Percentiles rank a stretch among this genome's conserved stretches.
phyloP scores from a whole-genome alignment of 2,329 filamentous ascomycete genomes.

The Huntiella moniliformis region DNA sequence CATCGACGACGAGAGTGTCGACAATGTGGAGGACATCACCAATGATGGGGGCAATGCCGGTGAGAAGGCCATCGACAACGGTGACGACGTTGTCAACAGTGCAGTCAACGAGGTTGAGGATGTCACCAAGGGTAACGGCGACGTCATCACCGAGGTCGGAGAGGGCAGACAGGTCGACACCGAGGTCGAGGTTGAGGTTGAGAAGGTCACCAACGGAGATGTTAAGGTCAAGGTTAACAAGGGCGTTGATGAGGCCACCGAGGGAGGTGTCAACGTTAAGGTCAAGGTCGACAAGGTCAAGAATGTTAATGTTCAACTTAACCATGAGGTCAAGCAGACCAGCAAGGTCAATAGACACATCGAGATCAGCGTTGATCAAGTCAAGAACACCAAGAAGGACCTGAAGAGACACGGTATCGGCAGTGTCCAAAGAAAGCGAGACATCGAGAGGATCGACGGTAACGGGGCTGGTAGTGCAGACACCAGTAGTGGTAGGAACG shows the following conservation, averaged over 20 bases:
- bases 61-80: constrained; percentile 4
- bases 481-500: too few species aligned
- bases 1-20: neutral
- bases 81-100: constrained; percentile 3
- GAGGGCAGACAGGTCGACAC: constrained; percentile 3
- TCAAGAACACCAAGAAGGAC: constrained; percentile 7
- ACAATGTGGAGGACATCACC: constrained; percentile 3
- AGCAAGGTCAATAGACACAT: constrained; percentile 7
- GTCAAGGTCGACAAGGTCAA: constrained; percentile 10
- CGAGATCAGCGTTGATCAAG: constrained; percentile 2
- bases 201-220: constrained; percentile 6
- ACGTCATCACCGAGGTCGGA: neutral
- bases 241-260: constrained; percentile 5
- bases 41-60: constrained; percentile 3
- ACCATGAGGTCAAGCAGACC: constrained; percentile 6
- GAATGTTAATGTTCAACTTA: constrained; percentile 7
- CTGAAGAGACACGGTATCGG: constrained; percentile 6
- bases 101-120: constrained; percentile 5
- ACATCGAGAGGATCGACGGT: constrained; percentile 7
- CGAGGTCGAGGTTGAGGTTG: constrained; percentile 5
- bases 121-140: constrained; percentile 3
- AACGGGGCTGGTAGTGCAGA: constrained; percentile 5
- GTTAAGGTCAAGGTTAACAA: constrained; percentile 6
- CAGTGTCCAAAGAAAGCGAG: constrained; percentile 1
- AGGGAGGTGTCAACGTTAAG: constrained; percentile 4